A percentile compares a stretch with the other conserved stretches of the same genome.
Evolutionary conservation across 352 stramenopile genomes (phyloP).

Genomic region (Phytophthora litchii): DNA sequence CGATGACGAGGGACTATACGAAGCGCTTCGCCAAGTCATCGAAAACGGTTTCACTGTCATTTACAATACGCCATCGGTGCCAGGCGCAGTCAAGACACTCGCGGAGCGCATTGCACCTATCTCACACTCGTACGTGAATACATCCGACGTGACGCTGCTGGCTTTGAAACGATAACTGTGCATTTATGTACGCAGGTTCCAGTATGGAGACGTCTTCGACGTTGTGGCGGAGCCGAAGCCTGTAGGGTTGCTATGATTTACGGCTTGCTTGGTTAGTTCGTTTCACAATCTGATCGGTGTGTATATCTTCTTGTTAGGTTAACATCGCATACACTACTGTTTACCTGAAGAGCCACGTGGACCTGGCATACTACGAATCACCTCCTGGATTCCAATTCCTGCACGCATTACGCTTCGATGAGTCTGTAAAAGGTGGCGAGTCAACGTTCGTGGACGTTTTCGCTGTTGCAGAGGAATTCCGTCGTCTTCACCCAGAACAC

Average conservation of each 20-base stretch:
- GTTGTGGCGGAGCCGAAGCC: conserved; percentile 82
- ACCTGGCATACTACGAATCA: conserved; percentile 97
- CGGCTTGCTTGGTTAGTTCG: neutral
- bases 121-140: conserved; percentile 72
- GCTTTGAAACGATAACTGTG: neutral
- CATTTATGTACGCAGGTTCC: conserved; percentile 46
- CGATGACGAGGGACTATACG: conserved; percentile 69
- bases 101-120: conserved; percentile 81
- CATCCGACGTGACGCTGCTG: neutral
- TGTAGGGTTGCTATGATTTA: conserved; percentile 35
- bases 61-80: conserved; percentile 65
- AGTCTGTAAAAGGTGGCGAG: conserved; percentile 81
- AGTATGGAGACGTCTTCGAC: conserved; percentile 89
- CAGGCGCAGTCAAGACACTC: conserved; percentile 68
- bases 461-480: conserved; percentile 73
- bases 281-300: neutral
- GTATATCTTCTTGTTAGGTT: conserved; percentile 47
- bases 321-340: conserved; percentile 96
- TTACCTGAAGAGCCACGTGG: conserved; percentile 92
- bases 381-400: conserved; percentile 95
- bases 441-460: conserved; percentile 90
- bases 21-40: conserved; percentile 70
- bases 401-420: conserved; percentile 90
- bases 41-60: conserved; percentile 79
- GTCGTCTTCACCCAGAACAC: conserved; percentile 59